Evolutionary conservation across 2,329 filamentous ascomycete species (phyloP).

Genomic region (Hypoxylon sp.): DNA sequence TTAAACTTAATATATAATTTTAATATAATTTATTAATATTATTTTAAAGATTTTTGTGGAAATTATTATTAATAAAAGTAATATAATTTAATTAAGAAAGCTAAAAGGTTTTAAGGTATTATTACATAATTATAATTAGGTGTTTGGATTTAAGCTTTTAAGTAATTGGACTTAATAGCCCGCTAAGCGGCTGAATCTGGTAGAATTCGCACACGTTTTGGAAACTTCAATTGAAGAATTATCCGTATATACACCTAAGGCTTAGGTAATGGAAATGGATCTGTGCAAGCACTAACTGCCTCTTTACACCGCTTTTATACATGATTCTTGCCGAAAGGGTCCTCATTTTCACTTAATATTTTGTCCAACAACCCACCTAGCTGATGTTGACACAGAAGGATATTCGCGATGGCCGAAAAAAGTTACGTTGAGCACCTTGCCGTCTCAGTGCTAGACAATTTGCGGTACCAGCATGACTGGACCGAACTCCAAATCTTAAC

Average conservation of each 20-base stretch:
- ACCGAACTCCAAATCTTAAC: constrained; percentile 69
- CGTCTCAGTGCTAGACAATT: constrained; percentile 76
- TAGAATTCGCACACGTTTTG: not conserved
- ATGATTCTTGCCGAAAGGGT: constrained; percentile 34
- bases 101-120: too few species aligned
- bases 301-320: constrained; percentile 34
- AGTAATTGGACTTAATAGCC: too few species aligned
- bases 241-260: not conserved
- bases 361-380: constrained; percentile 4
- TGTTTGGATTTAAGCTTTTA: too few species aligned
- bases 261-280: constrained; percentile 10
- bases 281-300: constrained; percentile 12
- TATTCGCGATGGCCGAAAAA: constrained; percentile 47
- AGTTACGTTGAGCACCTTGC: constrained; percentile 62
- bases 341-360: constrained; percentile 21
- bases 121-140: too few species aligned
- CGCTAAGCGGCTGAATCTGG: not conserved
- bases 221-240: not conserved
- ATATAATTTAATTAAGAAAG: too few species aligned
- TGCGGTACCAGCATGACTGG: constrained; percentile 84
- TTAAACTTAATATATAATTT: too few species aligned
- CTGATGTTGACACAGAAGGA: not conserved
- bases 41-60: too few species aligned
- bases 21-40: too few species aligned
- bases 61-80: too few species aligned